Evolutionary conservation across 495 filamentous ascomycete genomes (phyloP).

Genomic region (Penicillium soppii): DNA sequence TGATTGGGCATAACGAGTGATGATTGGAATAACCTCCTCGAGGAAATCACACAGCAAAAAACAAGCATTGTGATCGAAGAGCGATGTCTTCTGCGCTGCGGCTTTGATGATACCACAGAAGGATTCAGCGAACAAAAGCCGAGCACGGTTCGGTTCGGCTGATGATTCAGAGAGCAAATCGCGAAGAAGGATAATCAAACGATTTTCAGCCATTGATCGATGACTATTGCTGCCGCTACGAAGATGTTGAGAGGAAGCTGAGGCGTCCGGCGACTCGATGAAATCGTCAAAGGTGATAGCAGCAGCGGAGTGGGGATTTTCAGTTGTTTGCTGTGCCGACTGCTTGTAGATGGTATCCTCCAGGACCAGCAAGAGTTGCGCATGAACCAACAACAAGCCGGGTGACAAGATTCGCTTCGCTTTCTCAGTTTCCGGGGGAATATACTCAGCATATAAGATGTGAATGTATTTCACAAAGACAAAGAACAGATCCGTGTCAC

Average conservation of each 20-base stretch:
- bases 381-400: constrained; percentile 79
- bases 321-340: constrained; percentile 48
- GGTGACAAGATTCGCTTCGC: constrained; percentile 66
- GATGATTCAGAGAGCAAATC: constrained; percentile 79
- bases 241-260: constrained; percentile 64
- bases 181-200: constrained; percentile 80
- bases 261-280: constrained; percentile 66
- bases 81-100: constrained; percentile 70
- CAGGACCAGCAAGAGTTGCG: constrained; percentile 77
- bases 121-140: constrained; percentile 73
- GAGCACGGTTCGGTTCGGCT: constrained; percentile 51
- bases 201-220: constrained; percentile 87
- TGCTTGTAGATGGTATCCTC: constrained; percentile 83
- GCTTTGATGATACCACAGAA: constrained; percentile 74
- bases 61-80: constrained; percentile 86
- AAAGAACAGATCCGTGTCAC: constrained; percentile 90
- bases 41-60: constrained; percentile 92
- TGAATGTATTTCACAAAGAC: constrained; percentile 92
- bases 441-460: constrained; percentile 76
- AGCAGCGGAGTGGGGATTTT: constrained; percentile 55
- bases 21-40: constrained; percentile 69
- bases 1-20: constrained; percentile 56
- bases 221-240: constrained; percentile 62
- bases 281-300: constrained; percentile 76
- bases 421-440: constrained; percentile 65